Base-by-base conservation (phyloP, 306 rosid genomes). In the Sicyos baderoa region DNA sequence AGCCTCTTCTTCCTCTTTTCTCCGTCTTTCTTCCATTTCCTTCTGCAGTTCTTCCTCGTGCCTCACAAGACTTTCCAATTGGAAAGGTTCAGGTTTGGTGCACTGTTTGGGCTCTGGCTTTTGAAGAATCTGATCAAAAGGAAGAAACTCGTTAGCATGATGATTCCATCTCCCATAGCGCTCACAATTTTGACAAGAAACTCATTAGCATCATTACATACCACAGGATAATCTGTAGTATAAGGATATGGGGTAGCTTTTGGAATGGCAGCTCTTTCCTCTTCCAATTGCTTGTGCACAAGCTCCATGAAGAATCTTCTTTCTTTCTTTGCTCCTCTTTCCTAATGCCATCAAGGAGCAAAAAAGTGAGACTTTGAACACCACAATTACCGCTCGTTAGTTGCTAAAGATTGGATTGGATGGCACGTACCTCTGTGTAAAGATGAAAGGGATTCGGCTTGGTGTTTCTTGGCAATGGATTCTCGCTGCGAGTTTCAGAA, bases 161-260 rank as follows among this genome's bases (percentile, higher is more conserved):
- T 59, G 66, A 32, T 64, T 64, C 53, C 19, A 44, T 64, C 37
- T 64, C 49, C 25, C 53, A 42, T 63, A 17, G 18, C 9, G 17
- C 32, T 4, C 29, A 42, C 45, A 64, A 6, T 22, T 35, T 47
- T 65, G 19, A 45, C 40, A 44, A 45, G 17, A 63, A 64, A 35
- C 13, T 45, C 35, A 37, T 22, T 65, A 37, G 29, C 35, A 29
- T 49, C 21, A 19, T 22, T 29, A 13, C 42, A 3, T 87, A 94
- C 99, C 96, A 94, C 96, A 64, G 99, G 99, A 78, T 84, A 90
- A 83, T 94, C 99, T 22, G 99, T 94, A 21, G 97, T 94, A 62
- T 90, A 94, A 37, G 99, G 97, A 71, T 94, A 94, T 57, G 97
- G 97, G 35, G 75, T 84, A 74, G 99, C 99, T 83, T 81, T 90